Evolutionary conservation across 2,329 filamentous ascomycete genomes (phyloP), one percentile per base, ranked within the genome.

Genomic region (Trichoderma sp.): DNA sequence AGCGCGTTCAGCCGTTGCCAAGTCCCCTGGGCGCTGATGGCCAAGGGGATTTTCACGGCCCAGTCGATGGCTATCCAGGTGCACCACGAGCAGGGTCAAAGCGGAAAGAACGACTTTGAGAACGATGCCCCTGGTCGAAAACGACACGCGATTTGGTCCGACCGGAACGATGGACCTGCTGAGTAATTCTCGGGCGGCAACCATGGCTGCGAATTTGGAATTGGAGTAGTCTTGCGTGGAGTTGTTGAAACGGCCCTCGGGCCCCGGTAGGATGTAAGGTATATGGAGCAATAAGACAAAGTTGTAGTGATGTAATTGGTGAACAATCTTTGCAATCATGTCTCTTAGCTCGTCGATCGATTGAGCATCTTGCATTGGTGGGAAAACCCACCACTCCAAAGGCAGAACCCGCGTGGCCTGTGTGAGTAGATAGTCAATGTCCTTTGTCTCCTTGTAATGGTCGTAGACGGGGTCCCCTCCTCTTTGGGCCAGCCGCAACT

Each of bases 251-350:
- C 21, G 34, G 10, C 21, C 14, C 8, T 46, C 21, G 10, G 26
- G 14, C 0, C 54, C 37, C 18, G 71, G 73, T 11, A 83, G 68
- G 63, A 81, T 74, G 67, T 78, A 82, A 0, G 81, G 81, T 1
- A 83, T 71, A 68, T 83, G 81, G 0, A 83, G 76, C 66, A 79
- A 77, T 56, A 76, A 75, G 1, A 83, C 71, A 8, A 83, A 72
- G 59, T 77, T 75, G 68, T 80, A 80, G 66, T 83, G 77, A 26
- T 76, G 72, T 3, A 81, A 68, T 58, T 83, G 81, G 14, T 74
- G 71, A 54, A 75, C 68, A 26, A 80, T 69, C 7, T 79, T 77
- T 18, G 72, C 76, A 56, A 81, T 76, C 71, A 71, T 73, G 49
- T 78, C 71, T 11, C 72, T 68, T 18, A 77, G 73, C 14, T 70